A percentile compares a stretch with the other conserved stretches of the same genome.
These are phyloP conservation scores for Colletotrichum cereale DNA, from an alignment of 2,329 filamentous ascomycete genomes.

Conservation along the genomic window DNA sequence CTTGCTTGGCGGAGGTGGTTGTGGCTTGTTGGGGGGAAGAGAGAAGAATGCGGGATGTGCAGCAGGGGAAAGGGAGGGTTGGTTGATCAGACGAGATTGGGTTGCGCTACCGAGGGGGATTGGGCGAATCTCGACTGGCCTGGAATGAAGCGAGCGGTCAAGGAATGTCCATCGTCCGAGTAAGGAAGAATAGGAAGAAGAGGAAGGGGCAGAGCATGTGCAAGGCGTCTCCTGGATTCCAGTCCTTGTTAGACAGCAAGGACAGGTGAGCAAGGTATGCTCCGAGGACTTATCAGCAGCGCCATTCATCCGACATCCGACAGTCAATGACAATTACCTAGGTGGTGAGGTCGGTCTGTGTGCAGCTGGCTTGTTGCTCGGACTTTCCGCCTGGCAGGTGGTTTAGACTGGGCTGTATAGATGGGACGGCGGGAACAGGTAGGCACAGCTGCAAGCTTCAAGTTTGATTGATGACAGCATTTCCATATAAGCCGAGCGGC, in stretches of 20 bases:
- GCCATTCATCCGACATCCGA: not conserved
- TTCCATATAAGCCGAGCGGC: not conserved
- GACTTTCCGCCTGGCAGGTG: not conserved
- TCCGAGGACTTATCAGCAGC: not conserved
- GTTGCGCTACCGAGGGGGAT: slow-evolving; percentile 30
- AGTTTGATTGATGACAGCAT: slow-evolving; percentile 7
- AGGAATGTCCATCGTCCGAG: not conserved
- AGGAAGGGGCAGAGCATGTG: not conserved
- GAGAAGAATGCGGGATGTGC: slow-evolving; percentile 37
- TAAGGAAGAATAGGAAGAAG: not conserved
- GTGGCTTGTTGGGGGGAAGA: not conserved
- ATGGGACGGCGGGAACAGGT: not conserved
- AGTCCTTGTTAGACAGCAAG: not conserved
- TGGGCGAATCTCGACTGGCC: slow-evolving; percentile 28
- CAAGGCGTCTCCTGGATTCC: not conserved
- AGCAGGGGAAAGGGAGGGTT: slow-evolving; percentile 26
- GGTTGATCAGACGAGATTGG: slow-evolving; percentile 36
- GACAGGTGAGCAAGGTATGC: not conserved
- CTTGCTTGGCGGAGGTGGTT: not conserved
- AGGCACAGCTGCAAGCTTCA: not conserved
- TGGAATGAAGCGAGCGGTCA: slow-evolving; percentile 26
- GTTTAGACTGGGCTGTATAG: not conserved
- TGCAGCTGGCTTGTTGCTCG: not conserved
- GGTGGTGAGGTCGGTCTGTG: not conserved
- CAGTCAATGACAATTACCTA: not conserved